A percentile compares a stretch with the other conserved stretches of the same genome.
Conservation (phyloP, 179 eudicot genomes). For the Drosera spatulata region DNA sequence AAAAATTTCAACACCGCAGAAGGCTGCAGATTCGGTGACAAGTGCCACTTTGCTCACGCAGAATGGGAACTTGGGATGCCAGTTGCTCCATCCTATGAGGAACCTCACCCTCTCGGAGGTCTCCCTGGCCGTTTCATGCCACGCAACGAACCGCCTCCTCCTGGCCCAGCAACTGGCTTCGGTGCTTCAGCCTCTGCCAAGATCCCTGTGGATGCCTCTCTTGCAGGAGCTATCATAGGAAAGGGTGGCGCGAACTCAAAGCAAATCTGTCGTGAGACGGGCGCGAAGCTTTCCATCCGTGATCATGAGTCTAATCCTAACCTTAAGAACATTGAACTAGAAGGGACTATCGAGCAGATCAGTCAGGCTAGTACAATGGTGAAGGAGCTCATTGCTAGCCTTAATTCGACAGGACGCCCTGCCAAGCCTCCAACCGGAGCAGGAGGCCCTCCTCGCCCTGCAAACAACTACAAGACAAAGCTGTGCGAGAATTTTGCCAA, state of each 20-base stretch:
- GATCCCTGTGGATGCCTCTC: conserved; percentile 66
- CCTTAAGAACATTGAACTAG: conserved; percentile 66
- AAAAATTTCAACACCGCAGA: conserved; percentile 62
- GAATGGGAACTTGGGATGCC: conserved; percentile 85
- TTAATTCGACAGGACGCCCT: conserved; percentile 22
- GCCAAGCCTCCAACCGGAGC: conserved; percentile 8
- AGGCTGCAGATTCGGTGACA: conserved; percentile 83
- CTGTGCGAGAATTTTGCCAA: conserved; percentile 69
- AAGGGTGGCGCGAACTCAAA: conserved; percentile 71
- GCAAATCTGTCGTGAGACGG: conserved; percentile 70
- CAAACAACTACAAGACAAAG: conserved; percentile 60
- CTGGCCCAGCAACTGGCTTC: conserved; percentile 41
- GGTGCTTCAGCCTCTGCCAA: conserved; percentile 72
- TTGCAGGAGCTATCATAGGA: conserved; percentile 83
- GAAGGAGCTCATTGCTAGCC: conserved; percentile 47
- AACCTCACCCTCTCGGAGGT: conserved; percentile 48
- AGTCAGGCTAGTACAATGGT: conserved; percentile 75
- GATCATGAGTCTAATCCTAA: conserved; percentile 76
- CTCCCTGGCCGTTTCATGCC: conserved; percentile 39
- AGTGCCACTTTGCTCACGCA: conserved; percentile 77
- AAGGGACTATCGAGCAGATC: conserved; percentile 84
- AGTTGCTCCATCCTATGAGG: conserved; percentile 30
- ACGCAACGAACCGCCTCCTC: conserved; percentile 41
- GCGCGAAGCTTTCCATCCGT: conserved; percentile 64
- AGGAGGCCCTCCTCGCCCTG: conserved; percentile 14